phyloP scores from a whole-genome alignment of 495 filamentous ascomycete species.

The Sordaria brevicollis region DNA sequence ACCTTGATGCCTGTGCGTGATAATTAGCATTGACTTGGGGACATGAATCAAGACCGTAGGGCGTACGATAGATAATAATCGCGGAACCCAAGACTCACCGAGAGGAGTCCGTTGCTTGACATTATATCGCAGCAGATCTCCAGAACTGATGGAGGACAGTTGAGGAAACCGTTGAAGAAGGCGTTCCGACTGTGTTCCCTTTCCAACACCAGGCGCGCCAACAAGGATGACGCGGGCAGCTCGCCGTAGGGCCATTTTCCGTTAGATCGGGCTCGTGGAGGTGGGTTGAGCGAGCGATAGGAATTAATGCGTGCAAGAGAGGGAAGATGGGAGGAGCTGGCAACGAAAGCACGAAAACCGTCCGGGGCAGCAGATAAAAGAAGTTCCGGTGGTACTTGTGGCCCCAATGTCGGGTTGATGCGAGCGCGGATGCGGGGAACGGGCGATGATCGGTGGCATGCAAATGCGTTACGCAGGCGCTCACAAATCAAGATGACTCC shows the following conservation, averaged over 20 bases:
- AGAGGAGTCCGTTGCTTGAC: conserved; percentile 76
- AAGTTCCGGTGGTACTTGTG: not conserved
- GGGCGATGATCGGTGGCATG: not conserved
- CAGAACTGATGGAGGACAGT: conserved; percentile 84
- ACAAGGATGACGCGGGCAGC: conserved; percentile 92
- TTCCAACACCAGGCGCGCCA: conserved; percentile 85
- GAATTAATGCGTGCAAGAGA: not conserved
- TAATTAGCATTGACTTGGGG: not conserved
- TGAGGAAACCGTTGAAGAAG: conserved; percentile 79
- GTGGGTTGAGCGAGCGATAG: not conserved
- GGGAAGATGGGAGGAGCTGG: not conserved
- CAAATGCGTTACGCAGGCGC: not conserved
- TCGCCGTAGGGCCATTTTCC: conserved; percentile 52
- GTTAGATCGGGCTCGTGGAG: not conserved
- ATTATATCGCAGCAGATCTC: conserved; percentile 86
- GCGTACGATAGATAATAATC: not conserved
- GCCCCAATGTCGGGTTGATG: not conserved
- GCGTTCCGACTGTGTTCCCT: conserved; percentile 89
- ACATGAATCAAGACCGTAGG: not conserved
- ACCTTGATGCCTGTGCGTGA: conserved; percentile 64
- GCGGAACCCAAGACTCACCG: conserved; percentile 41
- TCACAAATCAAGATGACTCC: not conserved
- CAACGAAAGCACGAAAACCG: not conserved
- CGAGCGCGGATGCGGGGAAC: not conserved
- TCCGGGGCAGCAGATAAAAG: not conserved